These are phyloP conservation scores for Elongisporangium undulatum DNA, from an alignment of 352 stramenopile genomes.

Conservation along the genomic window DNA sequence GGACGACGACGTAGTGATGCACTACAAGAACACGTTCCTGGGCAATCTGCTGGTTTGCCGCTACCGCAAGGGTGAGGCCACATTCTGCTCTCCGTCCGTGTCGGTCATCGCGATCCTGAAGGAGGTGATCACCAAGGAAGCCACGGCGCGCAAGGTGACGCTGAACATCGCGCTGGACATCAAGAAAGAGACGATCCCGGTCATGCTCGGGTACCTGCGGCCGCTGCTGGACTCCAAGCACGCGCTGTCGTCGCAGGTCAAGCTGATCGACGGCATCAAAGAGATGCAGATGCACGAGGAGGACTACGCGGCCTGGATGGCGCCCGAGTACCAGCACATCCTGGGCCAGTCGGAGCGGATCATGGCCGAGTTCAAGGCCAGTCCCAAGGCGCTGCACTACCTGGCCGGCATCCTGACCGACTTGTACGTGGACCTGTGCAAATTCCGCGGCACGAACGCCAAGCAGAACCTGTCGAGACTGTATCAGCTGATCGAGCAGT, in stretches of 20 bases:
- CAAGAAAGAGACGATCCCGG: slow-evolving; percentile 69
- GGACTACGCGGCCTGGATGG: slow-evolving; percentile 67
- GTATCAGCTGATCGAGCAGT: slow-evolving; percentile 79
- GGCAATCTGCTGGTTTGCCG: slow-evolving; percentile 67
- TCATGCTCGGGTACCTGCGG: slow-evolving; percentile 63
- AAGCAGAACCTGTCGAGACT: slow-evolving; percentile 68
- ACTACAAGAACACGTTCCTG: slow-evolving; percentile 78
- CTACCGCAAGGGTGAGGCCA: slow-evolving; percentile 69
- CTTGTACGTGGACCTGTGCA: slow-evolving; percentile 82
- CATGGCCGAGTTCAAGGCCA: slow-evolving; percentile 64
- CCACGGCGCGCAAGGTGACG: slow-evolving; percentile 68
- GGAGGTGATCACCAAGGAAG: slow-evolving; percentile 83
- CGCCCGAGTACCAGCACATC: slow-evolving; percentile 77
- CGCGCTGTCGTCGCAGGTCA: slow-evolving; percentile 64
- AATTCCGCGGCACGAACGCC: slow-evolving; percentile 75
- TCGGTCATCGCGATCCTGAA: slow-evolving; percentile 85
- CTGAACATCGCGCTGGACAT: slow-evolving; percentile 80
- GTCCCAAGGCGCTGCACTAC: slow-evolving; percentile 71
- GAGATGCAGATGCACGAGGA: slow-evolving; percentile 81
- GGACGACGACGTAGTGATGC: slow-evolving; percentile 62
- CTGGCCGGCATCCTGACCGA: slow-evolving; percentile 77
- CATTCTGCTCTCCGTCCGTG: slow-evolving; percentile 70
- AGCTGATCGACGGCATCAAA: slow-evolving; percentile 82
- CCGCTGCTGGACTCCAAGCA: slow-evolving; percentile 68
- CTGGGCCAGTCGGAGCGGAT: slow-evolving; percentile 62